Percentiles rank a stretch among this genome's conserved stretches.
Conservation (phyloP, 2,329 filamentous ascomycete species). For the Sporothrix variecibatus region DNA sequence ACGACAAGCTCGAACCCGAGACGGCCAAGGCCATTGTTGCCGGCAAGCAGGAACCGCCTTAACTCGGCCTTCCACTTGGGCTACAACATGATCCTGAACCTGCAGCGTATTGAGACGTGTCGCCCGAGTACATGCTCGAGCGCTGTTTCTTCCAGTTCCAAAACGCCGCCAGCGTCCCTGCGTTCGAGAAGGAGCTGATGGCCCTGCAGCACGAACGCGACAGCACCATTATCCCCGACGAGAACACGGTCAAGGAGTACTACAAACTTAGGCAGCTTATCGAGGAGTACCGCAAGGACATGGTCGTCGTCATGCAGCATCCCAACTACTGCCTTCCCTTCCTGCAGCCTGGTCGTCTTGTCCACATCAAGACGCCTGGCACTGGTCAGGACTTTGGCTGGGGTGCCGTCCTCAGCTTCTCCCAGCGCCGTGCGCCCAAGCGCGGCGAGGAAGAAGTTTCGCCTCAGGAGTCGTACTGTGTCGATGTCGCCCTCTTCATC, state of each 20-base stretch:
- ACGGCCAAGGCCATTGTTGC: constrained; percentile 95
- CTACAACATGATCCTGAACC: constrained; percentile 98
- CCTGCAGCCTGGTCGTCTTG: constrained; percentile 81
- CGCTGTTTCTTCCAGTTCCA: constrained; percentile 98
- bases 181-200: constrained; percentile 79
- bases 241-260: constrained; percentile 88
- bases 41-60: constrained; percentile 93
- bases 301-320: constrained; percentile 88
- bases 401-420: constrained; percentile 82
- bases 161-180: constrained; percentile 83
- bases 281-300: constrained; percentile 80
- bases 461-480: constrained; percentile 75
- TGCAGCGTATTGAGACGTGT: constrained; percentile 98
- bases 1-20: constrained; percentile 91
- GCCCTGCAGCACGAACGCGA: constrained; percentile 75
- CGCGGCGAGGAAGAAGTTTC: constrained; percentile 64
- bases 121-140: constrained; percentile 98
- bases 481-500: constrained; percentile 76
- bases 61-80: constrained; percentile 97
- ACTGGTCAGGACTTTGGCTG: constrained; percentile 86
- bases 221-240: constrained; percentile 76
- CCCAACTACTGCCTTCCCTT: constrained; percentile 84
- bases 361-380: constrained; percentile 76
- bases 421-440: constrained; percentile 65
- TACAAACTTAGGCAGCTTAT: constrained; percentile 87